These are phyloP conservation scores for Pythium aphanidermatum DNA, from an alignment of 352 stramenopile species.

Conservation along the genomic window DNA sequence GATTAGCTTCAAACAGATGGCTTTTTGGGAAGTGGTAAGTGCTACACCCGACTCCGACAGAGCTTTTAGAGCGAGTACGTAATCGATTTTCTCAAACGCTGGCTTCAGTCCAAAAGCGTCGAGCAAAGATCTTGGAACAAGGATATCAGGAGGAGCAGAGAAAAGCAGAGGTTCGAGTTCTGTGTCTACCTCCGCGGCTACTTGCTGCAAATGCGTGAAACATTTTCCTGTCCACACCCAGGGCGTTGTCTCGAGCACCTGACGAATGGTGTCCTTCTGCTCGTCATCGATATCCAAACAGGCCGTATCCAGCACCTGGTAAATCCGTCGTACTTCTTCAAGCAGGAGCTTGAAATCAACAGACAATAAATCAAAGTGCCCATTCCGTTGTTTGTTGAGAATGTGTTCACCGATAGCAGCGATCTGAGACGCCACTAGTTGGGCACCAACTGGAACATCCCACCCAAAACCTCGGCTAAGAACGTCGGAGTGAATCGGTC, in stretches of 20 bases:
- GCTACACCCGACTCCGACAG: slow-evolving; percentile 23
- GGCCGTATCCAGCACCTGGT: slow-evolving; percentile 41
- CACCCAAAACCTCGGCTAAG: slow-evolving; percentile 53
- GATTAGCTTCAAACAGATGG: slow-evolving; percentile 42
- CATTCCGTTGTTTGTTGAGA: not conserved
- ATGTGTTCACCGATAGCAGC: slow-evolving; percentile 28
- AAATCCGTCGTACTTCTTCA: slow-evolving; percentile 49
- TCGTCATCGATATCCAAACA: slow-evolving; percentile 22
- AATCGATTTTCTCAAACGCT: slow-evolving; percentile 46
- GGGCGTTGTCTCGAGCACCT: slow-evolving; percentile 31
- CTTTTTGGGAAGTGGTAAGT: slow-evolving; percentile 8
- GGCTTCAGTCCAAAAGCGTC: slow-evolving; percentile 45
- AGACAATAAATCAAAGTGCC: not conserved
- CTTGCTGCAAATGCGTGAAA: slow-evolving; percentile 45
- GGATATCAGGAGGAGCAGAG: slow-evolving; percentile 40
- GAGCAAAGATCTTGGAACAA: slow-evolving; percentile 57
- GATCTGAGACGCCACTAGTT: too few relatives aligned
- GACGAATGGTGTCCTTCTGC: slow-evolving; percentile 8
- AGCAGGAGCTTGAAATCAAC: slow-evolving; percentile 14
- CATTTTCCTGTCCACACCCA: slow-evolving; percentile 72
- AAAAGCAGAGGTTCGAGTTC: slow-evolving; percentile 58
- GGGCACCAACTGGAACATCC: slow-evolving; percentile 33
- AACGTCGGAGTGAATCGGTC: slow-evolving; percentile 45
- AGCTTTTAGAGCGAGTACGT: slow-evolving; percentile 40
- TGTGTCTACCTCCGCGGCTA: slow-evolving; percentile 38